Evolutionary conservation across 805 yeast species (phyloP), one percentile per base, ranked within the genome.

Genomic region (Myxozyma monticola): DNA sequence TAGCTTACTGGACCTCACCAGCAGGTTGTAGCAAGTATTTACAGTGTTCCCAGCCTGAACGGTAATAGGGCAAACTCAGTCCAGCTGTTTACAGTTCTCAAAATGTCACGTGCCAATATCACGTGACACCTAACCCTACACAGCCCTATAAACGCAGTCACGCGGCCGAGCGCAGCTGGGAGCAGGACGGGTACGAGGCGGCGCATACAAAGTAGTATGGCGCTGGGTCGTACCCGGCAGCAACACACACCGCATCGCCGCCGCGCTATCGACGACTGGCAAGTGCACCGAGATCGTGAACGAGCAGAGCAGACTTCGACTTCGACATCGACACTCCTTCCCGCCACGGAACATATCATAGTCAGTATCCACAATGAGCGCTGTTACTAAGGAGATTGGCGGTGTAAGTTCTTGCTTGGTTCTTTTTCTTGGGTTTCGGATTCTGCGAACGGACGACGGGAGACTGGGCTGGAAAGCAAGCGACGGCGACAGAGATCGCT

Each of bases 341-440:
- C 37, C 15, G 45, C 45, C 15, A 33, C 37, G 34, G 45, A 37
- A 41, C 38, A 42, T 21, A 14, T 22, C 15, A 33, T 33, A 42
- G 12, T 21, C 26, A 26, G 24, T 38, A 29, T 15, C 33, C 45
- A 57, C 20, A 60, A 63, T 54, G 68, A 61, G 76, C 62, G 53
- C 65, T 52, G 56, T 54, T 47, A 60, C 68, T 38, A 65, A 65
- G 65, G 55, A 62, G 55, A 59, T 65, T 50, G 66, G 68, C 37
- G 68, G 68, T 45, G 67, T 63, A 63, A 60, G 51, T 40, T 25
- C 9, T 36, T 24, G 15, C 26, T 40, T 40, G 3, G 1, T 35
- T 20, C n/a, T n/a, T n/a, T n/a, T n/a, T n/a, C n/a, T n/a, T n/a
- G n/a, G n/a, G n/a, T n/a, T n/a, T n/a, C n/a, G n/a, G n/a, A n/a